These are phyloP conservation scores for Colletotrichum sp. DNA, from an alignment of 2,329 filamentous ascomycete genomes.

Conservation along the genomic window DNA sequence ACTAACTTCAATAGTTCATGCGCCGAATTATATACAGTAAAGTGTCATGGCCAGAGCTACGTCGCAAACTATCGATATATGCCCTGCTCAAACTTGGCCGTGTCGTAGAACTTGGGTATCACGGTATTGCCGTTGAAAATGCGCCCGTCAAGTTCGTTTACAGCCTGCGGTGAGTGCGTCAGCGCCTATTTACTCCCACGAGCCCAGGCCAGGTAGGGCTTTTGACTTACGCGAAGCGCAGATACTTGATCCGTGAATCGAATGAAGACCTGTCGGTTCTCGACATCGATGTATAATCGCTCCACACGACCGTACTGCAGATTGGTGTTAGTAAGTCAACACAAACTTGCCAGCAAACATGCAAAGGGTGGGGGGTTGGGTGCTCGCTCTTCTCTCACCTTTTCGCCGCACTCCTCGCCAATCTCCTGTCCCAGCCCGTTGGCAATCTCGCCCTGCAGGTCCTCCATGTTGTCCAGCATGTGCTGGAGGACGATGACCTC, in stretches of 20 bases:
- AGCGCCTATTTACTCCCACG: background rate
- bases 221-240: constrained; percentile 74
- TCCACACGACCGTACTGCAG: constrained; percentile 81
- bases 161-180: constrained; percentile 60
- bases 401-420: constrained; percentile 88
- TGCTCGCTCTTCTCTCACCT: constrained; percentile 52
- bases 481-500: constrained; percentile 82
- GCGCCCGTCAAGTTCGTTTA: constrained; percentile 86
- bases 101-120: constrained; percentile 80
- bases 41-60: background rate
- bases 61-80: constrained; percentile 46
- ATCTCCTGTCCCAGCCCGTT: constrained; percentile 87
- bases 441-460: constrained; percentile 79
- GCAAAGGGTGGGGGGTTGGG: background rate
- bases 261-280: constrained; percentile 79
- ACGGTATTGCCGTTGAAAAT: constrained; percentile 90
- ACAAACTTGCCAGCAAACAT: background rate
- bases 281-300: constrained; percentile 74
- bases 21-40: background rate
- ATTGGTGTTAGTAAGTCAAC: background rate
- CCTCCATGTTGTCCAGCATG: constrained; percentile 83
- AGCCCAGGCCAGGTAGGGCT: background rate
- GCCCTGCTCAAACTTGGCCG: constrained; percentile 80
- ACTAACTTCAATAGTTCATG: background rate
- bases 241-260: constrained; percentile 88